Base-by-base conservation (phyloP, 768 basidiomycete species). In the Pleurotus cornucopiae region DNA sequence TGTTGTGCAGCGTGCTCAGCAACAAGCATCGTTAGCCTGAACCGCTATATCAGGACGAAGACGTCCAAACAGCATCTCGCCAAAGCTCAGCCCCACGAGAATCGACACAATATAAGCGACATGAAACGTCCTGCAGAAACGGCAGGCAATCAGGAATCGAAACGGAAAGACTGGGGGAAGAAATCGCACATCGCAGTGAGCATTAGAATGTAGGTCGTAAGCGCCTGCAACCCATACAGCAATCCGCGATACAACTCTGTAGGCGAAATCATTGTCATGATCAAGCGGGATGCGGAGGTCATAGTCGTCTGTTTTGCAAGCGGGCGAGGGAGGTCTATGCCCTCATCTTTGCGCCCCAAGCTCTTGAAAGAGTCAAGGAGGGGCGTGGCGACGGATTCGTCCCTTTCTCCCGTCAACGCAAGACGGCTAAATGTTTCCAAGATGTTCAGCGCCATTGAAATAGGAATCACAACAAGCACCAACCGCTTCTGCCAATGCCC, bases 51-150 rank as follows among this genome's bases (percentile, higher is more conserved):
- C 55, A n/a, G 30, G 30, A 2, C 71, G 75, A 30, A 83, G 70
- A 55, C 87, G 74, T 6, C 87, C 87, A 62, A 91, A 89, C 30
- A 85, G 53, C 18, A 83, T 68, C 71, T 95, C 93, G 6, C 92
- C 94, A 14, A 88, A 66, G 6, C 83, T 86, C 26, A 87, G 69
- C 1, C 92, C 91, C 1, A 82, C 54, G 13, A 93, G 65, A 58
- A 94, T 81, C 9, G 86, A 76, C 30, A 94, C 79, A 55, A 94
- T 76, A 64, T 82, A 95, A 23, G 81, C 86, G 5, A 79, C 85
- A 61, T 93, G 85, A 70, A 88, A 94, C 6, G 88, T 89, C 94
- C 92, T 94, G 64, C 54, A 59, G 44, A 30, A 30, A 30, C 7
- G 2, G 14, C 41, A 9, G 58, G 45, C 56, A 37, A 37, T 40